Conservation (phyloP, 129 eudicot species). For the Logfia minima region DNA sequence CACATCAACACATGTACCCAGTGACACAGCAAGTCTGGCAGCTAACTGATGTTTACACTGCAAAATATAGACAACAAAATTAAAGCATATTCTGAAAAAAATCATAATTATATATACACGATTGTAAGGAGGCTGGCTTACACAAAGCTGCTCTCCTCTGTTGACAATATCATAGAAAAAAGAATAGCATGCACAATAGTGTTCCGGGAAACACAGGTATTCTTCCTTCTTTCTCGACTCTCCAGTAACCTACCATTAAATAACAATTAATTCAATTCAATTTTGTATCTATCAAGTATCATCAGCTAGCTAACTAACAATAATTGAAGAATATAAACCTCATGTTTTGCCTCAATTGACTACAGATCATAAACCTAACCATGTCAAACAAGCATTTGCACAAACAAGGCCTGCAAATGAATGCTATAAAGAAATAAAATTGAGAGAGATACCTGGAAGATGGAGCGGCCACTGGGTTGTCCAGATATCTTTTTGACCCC, state of each 20-base stretch:
- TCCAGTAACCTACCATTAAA: conserved; percentile 55
- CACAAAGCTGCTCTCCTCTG: conserved; percentile 86
- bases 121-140: conserved; percentile 29
- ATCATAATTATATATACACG: not conserved
- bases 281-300: too few relatives aligned
- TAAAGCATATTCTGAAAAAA: not conserved
- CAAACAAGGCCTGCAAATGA: not conserved
- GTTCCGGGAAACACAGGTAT: conserved; percentile 71
- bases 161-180: conserved; percentile 77
- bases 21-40: conserved; percentile 72
- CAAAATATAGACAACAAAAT: not conserved
- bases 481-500: conserved; percentile 82
- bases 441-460: conserved; percentile 44
- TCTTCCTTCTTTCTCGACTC: conserved; percentile 85
- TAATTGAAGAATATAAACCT: too few relatives aligned
- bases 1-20: conserved; percentile 65
- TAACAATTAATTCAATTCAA: not conserved
- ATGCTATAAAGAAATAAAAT: not conserved
- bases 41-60: conserved; percentile 98
- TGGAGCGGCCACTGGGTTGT: conserved; percentile 63
- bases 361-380: not conserved
- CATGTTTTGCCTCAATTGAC: not conserved
- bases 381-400: not conserved
- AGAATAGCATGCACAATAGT: conserved; percentile 81
- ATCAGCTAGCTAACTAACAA: too few relatives aligned